phyloP scores from a whole-genome alignment of 805 yeast species.

The Yarrowia sp. region DNA sequence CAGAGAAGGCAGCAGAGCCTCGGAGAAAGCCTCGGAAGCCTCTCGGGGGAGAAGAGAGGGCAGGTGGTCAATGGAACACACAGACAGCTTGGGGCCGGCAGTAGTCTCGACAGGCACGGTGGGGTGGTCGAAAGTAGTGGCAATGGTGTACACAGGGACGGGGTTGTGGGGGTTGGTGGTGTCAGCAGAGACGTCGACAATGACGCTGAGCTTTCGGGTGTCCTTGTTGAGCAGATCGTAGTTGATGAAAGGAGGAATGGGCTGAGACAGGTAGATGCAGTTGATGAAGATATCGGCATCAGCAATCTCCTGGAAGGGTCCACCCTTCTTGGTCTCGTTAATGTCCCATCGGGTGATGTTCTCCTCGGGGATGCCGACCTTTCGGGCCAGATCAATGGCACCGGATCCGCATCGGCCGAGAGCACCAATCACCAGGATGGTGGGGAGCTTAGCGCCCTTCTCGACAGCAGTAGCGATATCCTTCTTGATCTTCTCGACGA shows the following conservation, averaged over 20 bases:
- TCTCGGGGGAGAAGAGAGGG: slow-evolving; percentile 97
- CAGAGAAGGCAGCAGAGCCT: slow-evolving; percentile 84
- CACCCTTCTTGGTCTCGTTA: slow-evolving; percentile 93
- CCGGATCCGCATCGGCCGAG: slow-evolving; percentile 99
- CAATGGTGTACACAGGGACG: slow-evolving; percentile 84
- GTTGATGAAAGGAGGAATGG: slow-evolving; percentile 89
- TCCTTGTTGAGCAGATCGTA: slow-evolving; percentile 59
- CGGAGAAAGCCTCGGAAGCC: slow-evolving; percentile 86
- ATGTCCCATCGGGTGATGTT: slow-evolving; percentile 93
- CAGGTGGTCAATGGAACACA: slow-evolving; percentile 91
- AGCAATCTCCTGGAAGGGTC: slow-evolving; percentile 92
- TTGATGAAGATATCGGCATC: slow-evolving; percentile 85
- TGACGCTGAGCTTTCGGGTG: slow-evolving; percentile 77
- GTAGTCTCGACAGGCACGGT: slow-evolving; percentile 79
- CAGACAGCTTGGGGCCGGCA: slow-evolving; percentile 81
- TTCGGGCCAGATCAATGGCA: slow-evolving; percentile 77
- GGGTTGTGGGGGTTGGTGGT: slow-evolving; percentile 99
- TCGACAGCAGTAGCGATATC: slow-evolving; percentile 50
- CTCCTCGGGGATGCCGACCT: slow-evolving; percentile 82
- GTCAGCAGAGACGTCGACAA: slow-evolving; percentile 97
- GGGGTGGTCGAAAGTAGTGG: slow-evolving; percentile 88
- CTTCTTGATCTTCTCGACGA: slow-evolving; percentile 65
- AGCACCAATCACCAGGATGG: slow-evolving; percentile 89
- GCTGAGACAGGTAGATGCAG: slow-evolving; percentile 90
- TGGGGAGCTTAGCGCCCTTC: slow-evolving; percentile 57